Evolutionary conservation across 2,329 filamentous ascomycete species (phyloP).

Genomic region (Trichoderma arundinaceum): DNA sequence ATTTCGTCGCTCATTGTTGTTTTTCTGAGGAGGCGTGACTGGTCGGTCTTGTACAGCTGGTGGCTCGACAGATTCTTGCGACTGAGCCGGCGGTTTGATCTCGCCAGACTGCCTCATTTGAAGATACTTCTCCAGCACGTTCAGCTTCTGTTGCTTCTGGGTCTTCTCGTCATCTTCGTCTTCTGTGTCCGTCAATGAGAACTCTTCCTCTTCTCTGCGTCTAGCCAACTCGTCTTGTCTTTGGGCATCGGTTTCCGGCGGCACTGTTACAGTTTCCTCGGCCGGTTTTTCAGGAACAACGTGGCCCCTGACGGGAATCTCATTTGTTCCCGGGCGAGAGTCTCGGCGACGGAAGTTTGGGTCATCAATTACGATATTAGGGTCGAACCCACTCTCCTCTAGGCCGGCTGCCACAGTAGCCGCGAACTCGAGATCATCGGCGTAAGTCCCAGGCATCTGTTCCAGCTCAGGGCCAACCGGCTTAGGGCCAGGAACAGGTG

Average conservation of each 20-base stretch:
- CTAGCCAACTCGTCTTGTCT: not conserved
- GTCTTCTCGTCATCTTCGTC: slow-evolving; percentile 33
- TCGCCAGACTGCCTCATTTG: slow-evolving; percentile 20
- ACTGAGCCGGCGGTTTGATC: slow-evolving; percentile 5
- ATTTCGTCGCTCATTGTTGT: slow-evolving; percentile 12
- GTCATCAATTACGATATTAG: slow-evolving; percentile 72
- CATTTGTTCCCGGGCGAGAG: slow-evolving; percentile 66
- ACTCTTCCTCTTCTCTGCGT: slow-evolving; percentile 35
- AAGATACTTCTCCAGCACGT: slow-evolving; percentile 16
- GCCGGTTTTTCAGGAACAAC: not conserved
- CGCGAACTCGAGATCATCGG: slow-evolving; percentile 71
- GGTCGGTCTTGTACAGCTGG: slow-evolving; percentile 2
- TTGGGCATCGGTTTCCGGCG: not conserved
- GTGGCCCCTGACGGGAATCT: slow-evolving; percentile 44
- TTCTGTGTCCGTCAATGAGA: slow-evolving; percentile 43
- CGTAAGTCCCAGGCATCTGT: slow-evolving; percentile 69
- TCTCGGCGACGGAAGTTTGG: slow-evolving; percentile 66
- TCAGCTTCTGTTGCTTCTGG: slow-evolving; percentile 20
- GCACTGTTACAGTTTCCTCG: not conserved
- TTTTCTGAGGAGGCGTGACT: slow-evolving; percentile 12
- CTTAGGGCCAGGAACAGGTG: slow-evolving; percentile 64
- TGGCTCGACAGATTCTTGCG: not conserved
- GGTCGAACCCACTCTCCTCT: slow-evolving; percentile 72
- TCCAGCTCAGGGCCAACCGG: slow-evolving; percentile 53
- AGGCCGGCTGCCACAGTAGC: slow-evolving; percentile 72